Evolutionary conservation across 176 grass and related monocot genomes (phyloP).

Genomic region (Bothriochloa decipiens): DNA sequence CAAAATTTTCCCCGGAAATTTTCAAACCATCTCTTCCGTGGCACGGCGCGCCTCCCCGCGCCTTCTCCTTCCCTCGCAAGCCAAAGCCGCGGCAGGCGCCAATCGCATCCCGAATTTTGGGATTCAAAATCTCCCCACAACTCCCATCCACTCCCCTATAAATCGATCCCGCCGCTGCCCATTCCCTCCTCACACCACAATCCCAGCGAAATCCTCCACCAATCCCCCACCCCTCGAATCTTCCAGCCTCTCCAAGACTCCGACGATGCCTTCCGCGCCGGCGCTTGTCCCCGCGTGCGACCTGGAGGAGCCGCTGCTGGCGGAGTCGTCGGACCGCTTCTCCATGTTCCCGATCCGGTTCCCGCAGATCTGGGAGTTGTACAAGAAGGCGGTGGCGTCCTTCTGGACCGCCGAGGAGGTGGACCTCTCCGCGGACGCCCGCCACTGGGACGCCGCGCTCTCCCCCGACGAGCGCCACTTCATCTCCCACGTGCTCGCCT

Average conservation of each 20-base stretch:
- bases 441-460: slow-evolving; percentile 64
- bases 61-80: slow-evolving; percentile 46
- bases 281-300: slow-evolving; percentile 47
- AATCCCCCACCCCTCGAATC: not conserved
- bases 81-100: slow-evolving; percentile 1
- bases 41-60: slow-evolving; percentile 18
- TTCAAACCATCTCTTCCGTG: slow-evolving; percentile 38
- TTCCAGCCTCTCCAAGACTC: not conserved
- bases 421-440: slow-evolving; percentile 68
- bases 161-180: slow-evolving; percentile 14
- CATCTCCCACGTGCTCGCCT: slow-evolving; percentile 88
- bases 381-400: slow-evolving; percentile 84
- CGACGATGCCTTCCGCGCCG: slow-evolving; percentile 61
- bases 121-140: slow-evolving; percentile 38
- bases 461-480: slow-evolving; percentile 81
- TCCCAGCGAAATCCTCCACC: not conserved
- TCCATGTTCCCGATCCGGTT: slow-evolving; percentile 78
- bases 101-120: slow-evolving; percentile 25
- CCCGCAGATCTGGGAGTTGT: slow-evolving; percentile 75
- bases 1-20: slow-evolving; percentile 21
- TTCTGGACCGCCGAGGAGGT: slow-evolving; percentile 89
- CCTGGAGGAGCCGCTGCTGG: slow-evolving; percentile 66
- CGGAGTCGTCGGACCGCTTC: slow-evolving; percentile 67
- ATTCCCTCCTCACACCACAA: not conserved
- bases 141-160: slow-evolving; percentile 9